Base-by-base conservation (phyloP, 2,329 filamentous ascomycete species). In the Dactylellina cionopaga region DNA sequence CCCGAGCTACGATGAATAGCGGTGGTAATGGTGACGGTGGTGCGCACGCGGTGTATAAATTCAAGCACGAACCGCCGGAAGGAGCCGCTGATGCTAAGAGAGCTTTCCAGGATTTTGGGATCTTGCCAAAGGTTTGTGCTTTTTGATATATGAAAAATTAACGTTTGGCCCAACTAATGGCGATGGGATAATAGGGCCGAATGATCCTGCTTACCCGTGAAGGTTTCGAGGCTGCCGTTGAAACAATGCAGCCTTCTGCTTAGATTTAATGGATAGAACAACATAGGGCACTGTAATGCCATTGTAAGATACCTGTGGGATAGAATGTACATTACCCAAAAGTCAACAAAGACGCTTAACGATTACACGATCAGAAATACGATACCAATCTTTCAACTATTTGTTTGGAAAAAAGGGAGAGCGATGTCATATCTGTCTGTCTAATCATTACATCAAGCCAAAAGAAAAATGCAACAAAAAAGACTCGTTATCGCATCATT, bases 41-140 rank as follows among this genome's bases (percentile, higher is more conserved):
- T 37, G 92, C 87, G 11, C 83, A 86, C 75, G 90, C 88, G 24
- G 87, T 85, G 55, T 96, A 89, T 79, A 86, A 90, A 15, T 96
- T 92, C 80, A 90, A 89, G 47, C 94, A 91, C 80, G 88, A 92
- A 74, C 83, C 84, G 68, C 90, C 90, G 47, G 91, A 96, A 76
- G 87, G 89, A 3, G 87, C 89, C 74, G 90, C 92, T 59, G 95
- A 99, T 82, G 92, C 92, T 78, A 97, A 96, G 85, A 85, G 95
- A 73, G 92, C 93, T 0, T 99, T 99, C 81, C 92, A 96, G 81
- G 95, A 99, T 77, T 83, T 92, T 83, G 95, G 95, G 0, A 89
- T 99, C 77, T 90, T 89, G 83, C 88, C 93, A 35, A 87, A 88
- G 79, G 95, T 63, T 9, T 10, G 24, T 47, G 6, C 6, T 5